A percentile compares a stretch with the other conserved stretches of the same genome.
phyloP scores from a whole-genome alignment of 2,329 filamentous ascomycete species.

The Aspergillus niger region DNA sequence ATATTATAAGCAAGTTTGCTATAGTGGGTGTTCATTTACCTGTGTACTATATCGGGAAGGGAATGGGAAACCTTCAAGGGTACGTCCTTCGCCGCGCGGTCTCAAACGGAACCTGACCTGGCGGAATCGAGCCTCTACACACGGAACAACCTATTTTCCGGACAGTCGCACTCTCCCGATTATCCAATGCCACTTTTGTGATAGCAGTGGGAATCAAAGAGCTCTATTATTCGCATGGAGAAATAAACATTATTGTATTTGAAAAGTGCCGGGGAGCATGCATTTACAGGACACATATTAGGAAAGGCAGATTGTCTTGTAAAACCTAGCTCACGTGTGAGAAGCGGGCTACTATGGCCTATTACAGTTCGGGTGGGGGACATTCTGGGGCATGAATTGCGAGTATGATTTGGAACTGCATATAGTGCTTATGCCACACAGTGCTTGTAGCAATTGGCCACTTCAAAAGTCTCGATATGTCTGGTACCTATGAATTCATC shows the following conservation, averaged over 20 bases:
- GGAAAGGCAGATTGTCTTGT: no score
- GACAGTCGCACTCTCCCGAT: background rate
- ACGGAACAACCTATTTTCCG: constrained; percentile 14
- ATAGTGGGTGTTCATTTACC: background rate
- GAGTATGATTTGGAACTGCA: background rate
- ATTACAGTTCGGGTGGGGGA: no score
- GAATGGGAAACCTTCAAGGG: background rate
- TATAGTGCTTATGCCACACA: background rate
- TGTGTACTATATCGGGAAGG: background rate
- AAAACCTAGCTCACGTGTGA: no score
- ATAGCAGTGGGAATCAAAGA: no score
- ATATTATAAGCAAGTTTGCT: background rate
- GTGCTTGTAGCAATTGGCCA: background rate
- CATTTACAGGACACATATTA: no score
- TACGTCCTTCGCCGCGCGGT: background rate
- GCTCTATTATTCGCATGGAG: no score
- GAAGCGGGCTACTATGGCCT: no score
- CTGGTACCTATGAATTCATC: background rate
- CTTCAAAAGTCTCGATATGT: background rate
- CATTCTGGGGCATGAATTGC: no score
- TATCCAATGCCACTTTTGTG: no score
- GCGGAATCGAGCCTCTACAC: background rate
- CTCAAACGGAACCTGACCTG: background rate
- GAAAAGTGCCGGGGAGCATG: no score
- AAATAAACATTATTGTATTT: no score